Conservation (phyloP, 495 filamentous ascomycete genomes). For the Sordaria brevicollis region DNA sequence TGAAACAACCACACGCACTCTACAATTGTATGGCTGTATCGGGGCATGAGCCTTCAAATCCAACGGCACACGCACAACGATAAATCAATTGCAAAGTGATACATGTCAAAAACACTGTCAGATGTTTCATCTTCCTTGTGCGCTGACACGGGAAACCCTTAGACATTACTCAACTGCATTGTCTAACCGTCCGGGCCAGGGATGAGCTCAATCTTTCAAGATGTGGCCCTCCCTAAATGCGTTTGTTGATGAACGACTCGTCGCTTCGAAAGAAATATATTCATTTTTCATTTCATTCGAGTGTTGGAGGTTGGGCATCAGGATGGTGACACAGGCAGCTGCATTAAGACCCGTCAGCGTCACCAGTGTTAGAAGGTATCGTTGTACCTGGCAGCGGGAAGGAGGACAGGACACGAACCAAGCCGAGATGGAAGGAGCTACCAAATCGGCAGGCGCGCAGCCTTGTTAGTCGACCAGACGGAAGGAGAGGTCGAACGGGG, state of each 20-base stretch:
- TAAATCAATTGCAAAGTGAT: background rate
- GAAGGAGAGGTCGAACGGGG: background rate
- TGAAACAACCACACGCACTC: background rate
- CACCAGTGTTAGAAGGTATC: background rate
- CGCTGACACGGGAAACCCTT: background rate
- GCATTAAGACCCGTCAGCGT: background rate
- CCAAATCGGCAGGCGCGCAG: background rate
- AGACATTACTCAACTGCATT: background rate
- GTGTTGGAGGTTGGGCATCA: background rate
- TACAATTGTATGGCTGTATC: background rate
- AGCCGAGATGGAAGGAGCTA: background rate
- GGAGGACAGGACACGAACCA: background rate
- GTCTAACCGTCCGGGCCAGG: background rate
- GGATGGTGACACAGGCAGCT: background rate
- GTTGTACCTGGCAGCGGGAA: background rate
- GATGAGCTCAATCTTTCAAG: background rate
- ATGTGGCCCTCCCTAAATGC: background rate
- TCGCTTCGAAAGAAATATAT: background rate
- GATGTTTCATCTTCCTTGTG: background rate
- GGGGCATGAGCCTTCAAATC: background rate
- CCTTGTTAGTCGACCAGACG: background rate
- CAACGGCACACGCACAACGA: background rate
- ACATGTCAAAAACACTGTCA: background rate
- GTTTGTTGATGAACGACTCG: background rate
- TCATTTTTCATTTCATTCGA: background rate